Conservation (phyloP, 1,284 basidiomycete species). For the Pisolithus thermaeus region DNA sequence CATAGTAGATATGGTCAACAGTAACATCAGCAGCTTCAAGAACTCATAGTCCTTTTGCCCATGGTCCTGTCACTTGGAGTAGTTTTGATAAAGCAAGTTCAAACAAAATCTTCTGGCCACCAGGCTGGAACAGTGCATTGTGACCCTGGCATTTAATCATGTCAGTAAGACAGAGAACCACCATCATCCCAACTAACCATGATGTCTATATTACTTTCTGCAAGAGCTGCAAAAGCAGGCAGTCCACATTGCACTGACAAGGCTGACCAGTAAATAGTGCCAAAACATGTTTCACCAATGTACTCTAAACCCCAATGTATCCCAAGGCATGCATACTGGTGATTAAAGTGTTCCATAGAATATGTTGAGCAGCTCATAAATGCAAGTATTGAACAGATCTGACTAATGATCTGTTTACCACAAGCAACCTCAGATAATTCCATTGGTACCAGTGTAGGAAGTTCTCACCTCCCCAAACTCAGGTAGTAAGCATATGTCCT, state of each 20-base stretch:
- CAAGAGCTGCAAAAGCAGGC: slow-evolving; percentile 9
- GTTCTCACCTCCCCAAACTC: neutral
- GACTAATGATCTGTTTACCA: neutral
- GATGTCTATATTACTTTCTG: neutral
- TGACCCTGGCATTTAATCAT: neutral
- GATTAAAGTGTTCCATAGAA: slow-evolving; percentile 9
- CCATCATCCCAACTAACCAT: neutral
- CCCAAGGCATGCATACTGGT: slow-evolving; percentile 13
- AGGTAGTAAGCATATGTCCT: slow-evolving; percentile 23
- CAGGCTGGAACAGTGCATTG: neutral
- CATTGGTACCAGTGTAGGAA: no score
- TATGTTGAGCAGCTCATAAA: slow-evolving; percentile 9
- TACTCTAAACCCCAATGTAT: slow-evolving; percentile 16
- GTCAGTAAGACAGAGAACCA: neutral
- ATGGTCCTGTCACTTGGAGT: neutral
- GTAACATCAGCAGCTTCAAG: neutral
- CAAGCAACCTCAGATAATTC: no score
- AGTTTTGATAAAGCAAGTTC: slow-evolving; percentile 1
- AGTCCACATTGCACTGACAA: slow-evolving; percentile 18
- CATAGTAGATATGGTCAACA: slow-evolving; percentile 1
- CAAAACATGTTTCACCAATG: slow-evolving; percentile 28
- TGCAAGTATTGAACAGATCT: neutral
- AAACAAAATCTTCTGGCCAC: neutral
- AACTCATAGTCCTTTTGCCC: slow-evolving; percentile 1
- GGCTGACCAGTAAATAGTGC: slow-evolving; percentile 17